A percentile compares a stretch with the other conserved stretches of the same genome.
Evolutionary conservation across 2,329 filamentous ascomycete species (phyloP).

Genomic region (Talaromyces atroroseus): DNA sequence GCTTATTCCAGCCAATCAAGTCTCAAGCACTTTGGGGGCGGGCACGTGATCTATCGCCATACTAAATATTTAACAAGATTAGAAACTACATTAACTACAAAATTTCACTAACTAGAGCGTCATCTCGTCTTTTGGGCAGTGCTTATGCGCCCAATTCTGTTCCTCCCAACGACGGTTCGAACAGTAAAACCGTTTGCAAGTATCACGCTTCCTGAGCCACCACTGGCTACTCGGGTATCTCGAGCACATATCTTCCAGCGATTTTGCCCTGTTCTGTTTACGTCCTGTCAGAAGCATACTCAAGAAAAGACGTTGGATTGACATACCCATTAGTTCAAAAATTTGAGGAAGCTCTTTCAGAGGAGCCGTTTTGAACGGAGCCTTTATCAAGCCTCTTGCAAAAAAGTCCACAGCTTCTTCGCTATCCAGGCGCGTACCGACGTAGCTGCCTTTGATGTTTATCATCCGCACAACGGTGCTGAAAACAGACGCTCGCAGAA

Average conservation of each 20-base stretch:
- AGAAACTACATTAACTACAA: too few relatives aligned
- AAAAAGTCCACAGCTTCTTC: slow-evolving; percentile 90
- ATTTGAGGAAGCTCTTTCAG: slow-evolving; percentile 73
- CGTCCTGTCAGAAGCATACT: slow-evolving; percentile 16
- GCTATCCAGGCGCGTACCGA: slow-evolving; percentile 84
- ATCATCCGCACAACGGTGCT: slow-evolving; percentile 87
- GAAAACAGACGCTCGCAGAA: slow-evolving; percentile 78
- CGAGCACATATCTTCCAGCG: slow-evolving; percentile 40
- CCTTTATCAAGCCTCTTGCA: slow-evolving; percentile 73
- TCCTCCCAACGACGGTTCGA: not conserved
- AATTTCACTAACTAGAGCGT: too few relatives aligned
- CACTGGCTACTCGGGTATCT: slow-evolving; percentile 33
- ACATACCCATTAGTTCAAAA: slow-evolving; percentile 64
- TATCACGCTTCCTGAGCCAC: too few relatives aligned
- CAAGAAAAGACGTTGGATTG: not conserved
- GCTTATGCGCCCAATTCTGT: not conserved
- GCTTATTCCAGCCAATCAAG: not conserved
- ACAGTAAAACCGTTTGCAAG: not conserved
- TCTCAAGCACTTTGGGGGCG: not conserved
- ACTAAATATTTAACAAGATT: too few relatives aligned
- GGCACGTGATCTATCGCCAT: not conserved
- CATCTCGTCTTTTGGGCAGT: too few relatives aligned
- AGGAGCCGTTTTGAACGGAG: slow-evolving; percentile 79
- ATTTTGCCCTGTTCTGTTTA: slow-evolving; percentile 35
- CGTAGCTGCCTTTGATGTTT: slow-evolving; percentile 85